Evolutionary conservation across 306 rosid species (phyloP).

Genomic region (Cucurbita maxima): DNA sequence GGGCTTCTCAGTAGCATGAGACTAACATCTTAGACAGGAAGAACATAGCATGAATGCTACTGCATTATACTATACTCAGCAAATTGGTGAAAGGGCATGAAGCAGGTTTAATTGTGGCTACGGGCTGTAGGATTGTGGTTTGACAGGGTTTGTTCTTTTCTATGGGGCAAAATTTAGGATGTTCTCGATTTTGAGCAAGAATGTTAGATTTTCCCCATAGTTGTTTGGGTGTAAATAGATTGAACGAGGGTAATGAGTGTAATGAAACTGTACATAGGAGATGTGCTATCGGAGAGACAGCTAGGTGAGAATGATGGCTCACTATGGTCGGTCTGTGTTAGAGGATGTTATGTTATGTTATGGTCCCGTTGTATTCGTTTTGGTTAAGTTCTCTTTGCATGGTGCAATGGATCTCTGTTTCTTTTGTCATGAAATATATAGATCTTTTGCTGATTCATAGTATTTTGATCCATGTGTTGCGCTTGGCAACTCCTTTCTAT

Average conservation of each 20-base stretch:
- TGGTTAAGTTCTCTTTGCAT: background rate
- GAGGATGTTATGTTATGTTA: background rate
- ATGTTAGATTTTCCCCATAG: background rate
- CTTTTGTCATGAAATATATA: background rate
- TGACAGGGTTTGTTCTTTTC: background rate
- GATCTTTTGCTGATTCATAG: background rate
- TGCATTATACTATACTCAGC: background rate
- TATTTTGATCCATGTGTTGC: background rate
- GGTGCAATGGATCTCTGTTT: background rate
- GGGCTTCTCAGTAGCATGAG: background rate
- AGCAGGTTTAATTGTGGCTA: background rate
- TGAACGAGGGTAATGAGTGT: constrained; percentile 1
- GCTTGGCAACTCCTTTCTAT: background rate
- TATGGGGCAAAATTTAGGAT: background rate
- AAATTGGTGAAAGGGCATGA: background rate
- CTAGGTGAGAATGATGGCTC: background rate
- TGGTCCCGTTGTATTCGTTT: background rate
- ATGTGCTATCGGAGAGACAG: background rate
- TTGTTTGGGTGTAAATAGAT: constrained; percentile 6
- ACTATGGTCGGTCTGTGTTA: background rate
- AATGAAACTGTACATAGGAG: constrained; percentile 4
- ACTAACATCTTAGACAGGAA: background rate
- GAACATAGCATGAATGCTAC: background rate
- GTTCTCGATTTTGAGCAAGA: constrained; percentile 4
- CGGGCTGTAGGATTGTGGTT: background rate